Conservation (phyloP, 2,329 filamentous ascomycete genomes). For the Parastagonospora avenae region DNA sequence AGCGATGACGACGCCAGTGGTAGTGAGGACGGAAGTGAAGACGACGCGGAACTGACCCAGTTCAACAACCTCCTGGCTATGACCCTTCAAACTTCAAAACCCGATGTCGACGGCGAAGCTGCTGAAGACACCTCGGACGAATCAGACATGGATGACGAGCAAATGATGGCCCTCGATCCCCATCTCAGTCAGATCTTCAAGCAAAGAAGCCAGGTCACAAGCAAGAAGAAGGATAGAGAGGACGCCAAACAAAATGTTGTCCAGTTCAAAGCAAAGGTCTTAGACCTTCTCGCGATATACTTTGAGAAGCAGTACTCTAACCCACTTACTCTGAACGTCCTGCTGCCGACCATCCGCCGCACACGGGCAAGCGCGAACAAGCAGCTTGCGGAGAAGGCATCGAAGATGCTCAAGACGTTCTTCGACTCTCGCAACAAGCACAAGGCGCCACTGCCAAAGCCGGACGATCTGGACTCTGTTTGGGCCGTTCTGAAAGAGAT, state of each 20-base stretch:
- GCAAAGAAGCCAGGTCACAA: constrained; percentile 67
- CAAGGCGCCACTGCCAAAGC: constrained; percentile 50
- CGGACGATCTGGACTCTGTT: constrained; percentile 52
- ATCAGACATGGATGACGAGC: constrained; percentile 89
- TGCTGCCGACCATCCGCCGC: constrained; percentile 77
- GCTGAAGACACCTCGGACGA: constrained; percentile 65
- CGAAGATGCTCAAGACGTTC: constrained; percentile 73
- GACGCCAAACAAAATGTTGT: constrained; percentile 87
- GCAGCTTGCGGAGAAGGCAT: constrained; percentile 74
- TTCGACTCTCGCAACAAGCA: constrained; percentile 65
- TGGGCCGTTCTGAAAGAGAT: constrained; percentile 67
- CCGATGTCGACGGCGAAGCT: constrained; percentile 63
- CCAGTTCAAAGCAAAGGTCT: constrained; percentile 92
- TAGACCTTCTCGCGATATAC: constrained; percentile 86
- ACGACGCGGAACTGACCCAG: constrained; percentile 60
- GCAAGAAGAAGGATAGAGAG: constrained; percentile 82
- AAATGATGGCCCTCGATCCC: constrained; percentile 88
- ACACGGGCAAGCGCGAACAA: constrained; percentile 78
- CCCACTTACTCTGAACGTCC: constrained; percentile 68
- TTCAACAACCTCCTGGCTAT: constrained; percentile 79
- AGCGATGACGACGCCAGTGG: constrained; percentile 26
- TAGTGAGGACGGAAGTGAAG: constrained; percentile 38
- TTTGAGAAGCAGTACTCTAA: constrained; percentile 77
- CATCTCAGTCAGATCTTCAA: constrained; percentile 86
- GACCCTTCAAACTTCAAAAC: constrained; percentile 70